A percentile compares a stretch with the other conserved stretches of the same genome.
These are phyloP conservation scores for Mytilinidion resinicola DNA, from an alignment of 495 filamentous ascomycete species.

Conservation along the genomic window DNA sequence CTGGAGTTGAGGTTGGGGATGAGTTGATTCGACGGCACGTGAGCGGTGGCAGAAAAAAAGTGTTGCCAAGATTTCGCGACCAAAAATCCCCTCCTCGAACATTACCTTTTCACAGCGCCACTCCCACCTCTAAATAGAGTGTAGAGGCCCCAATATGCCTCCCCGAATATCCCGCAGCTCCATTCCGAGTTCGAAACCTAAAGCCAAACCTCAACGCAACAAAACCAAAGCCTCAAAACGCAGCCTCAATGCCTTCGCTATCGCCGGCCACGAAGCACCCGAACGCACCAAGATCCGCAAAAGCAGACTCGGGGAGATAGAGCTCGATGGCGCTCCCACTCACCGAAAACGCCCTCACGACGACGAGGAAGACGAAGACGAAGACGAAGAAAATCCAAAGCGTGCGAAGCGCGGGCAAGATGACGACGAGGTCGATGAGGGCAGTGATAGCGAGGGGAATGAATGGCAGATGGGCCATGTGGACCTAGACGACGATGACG, in stretches of 20 bases:
- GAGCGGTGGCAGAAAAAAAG: neutral
- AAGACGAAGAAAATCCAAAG: slow-evolving; percentile 40
- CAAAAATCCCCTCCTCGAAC: neutral
- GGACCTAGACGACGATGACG: slow-evolving; percentile 40
- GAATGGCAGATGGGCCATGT: slow-evolving; percentile 78
- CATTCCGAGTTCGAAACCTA: slow-evolving; percentile 3
- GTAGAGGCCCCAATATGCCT: slow-evolving; percentile 10
- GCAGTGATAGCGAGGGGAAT: slow-evolving; percentile 82
- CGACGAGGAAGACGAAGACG: slow-evolving; percentile 45
- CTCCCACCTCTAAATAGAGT: neutral
- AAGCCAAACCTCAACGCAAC: slow-evolving; percentile 24
- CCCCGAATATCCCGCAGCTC: slow-evolving; percentile 29
- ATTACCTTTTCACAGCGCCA: neutral
- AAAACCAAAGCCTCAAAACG: slow-evolving; percentile 43
- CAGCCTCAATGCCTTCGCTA: slow-evolving; percentile 75
- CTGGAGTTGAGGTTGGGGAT: neutral
- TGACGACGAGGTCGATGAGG: slow-evolving; percentile 42
- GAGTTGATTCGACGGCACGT: slow-evolving; percentile 2
- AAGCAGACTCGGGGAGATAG: slow-evolving; percentile 53
- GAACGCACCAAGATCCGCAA: slow-evolving; percentile 46
- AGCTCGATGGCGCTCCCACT: slow-evolving; percentile 40
- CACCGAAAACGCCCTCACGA: slow-evolving; percentile 41
- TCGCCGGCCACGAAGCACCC: slow-evolving; percentile 61
- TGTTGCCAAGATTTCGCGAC: slow-evolving; percentile 21
- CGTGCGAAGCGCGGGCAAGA: slow-evolving; percentile 16